phyloP scores from a whole-genome alignment of 208 protist genomes.

The Crithidia acanthocephali region DNA sequence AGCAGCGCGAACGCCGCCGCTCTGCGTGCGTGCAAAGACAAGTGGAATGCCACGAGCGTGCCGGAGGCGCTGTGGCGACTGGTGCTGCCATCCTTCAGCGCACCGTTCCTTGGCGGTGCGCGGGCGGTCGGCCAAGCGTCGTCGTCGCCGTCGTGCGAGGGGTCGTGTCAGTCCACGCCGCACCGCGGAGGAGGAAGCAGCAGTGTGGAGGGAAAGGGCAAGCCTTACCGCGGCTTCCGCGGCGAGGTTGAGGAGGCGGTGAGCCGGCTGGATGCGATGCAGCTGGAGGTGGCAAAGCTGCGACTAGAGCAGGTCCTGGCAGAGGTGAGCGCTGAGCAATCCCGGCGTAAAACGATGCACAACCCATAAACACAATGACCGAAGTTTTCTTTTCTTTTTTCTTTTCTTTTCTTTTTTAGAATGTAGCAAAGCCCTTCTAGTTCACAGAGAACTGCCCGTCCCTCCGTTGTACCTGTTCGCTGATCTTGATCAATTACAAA shows the following conservation, averaged over 20 bases:
- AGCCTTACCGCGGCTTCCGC: constrained; percentile 26
- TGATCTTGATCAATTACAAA: too few relatives aligned
- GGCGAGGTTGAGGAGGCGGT: constrained; percentile 35
- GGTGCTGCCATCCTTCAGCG: constrained; percentile 25
- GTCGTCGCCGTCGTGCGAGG: background rate
- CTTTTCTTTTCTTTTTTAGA: background rate
- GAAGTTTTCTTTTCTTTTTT: too few relatives aligned
- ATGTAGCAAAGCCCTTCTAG: too few relatives aligned
- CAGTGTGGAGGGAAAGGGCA: background rate
- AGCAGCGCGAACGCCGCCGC: background rate
- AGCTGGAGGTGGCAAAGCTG: constrained; percentile 41
- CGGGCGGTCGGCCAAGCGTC: background rate
- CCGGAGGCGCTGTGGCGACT: constrained; percentile 27
- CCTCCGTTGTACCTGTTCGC: too few relatives aligned
- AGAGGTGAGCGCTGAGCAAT: constrained; percentile 13
- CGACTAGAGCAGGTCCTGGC: constrained; percentile 37
- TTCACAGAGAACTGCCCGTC: too few relatives aligned
- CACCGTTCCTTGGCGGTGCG: constrained; percentile 9
- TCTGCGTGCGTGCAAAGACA: constrained; percentile 17
- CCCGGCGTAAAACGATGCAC: background rate
- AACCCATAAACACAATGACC: background rate
- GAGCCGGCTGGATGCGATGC: constrained; percentile 24
- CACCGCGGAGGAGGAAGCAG: background rate
- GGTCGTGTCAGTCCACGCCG: constrained; percentile 7
- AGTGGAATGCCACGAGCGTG: constrained; percentile 26